Conservation (phyloP, 1,284 basidiomycete species). For the Malassezia japonica region DNA sequence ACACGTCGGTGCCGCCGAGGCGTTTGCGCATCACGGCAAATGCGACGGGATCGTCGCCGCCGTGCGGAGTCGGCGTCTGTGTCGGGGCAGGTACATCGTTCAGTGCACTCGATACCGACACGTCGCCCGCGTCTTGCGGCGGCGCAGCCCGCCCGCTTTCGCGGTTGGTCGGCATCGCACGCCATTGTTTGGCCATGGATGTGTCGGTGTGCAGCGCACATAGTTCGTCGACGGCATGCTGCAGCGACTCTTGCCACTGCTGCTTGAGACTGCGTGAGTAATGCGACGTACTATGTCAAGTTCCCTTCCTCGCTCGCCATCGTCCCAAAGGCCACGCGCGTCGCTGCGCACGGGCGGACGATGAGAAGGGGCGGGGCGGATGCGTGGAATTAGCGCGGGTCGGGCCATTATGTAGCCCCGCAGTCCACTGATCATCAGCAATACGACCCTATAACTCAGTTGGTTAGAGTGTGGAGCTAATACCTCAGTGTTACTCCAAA, state of each 20-base stretch:
- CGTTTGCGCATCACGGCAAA: constrained; percentile 51
- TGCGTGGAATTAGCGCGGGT: neutral
- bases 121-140: neutral
- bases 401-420: neutral
- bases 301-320: neutral
- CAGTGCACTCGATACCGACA: too few relatives aligned
- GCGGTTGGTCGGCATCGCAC: constrained; percentile 14
- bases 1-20: constrained; percentile 61
- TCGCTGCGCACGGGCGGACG: neutral
- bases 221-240: constrained; percentile 25
- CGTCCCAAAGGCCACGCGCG: neutral
- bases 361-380: neutral
- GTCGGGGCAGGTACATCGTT: too few relatives aligned
- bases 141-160: too few relatives aligned
- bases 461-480: constrained; percentile 24
- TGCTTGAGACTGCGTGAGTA: neutral
- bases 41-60: constrained; percentile 20
- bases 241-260: constrained; percentile 27
- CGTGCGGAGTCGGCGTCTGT: too few relatives aligned
- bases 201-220: constrained; percentile 27
- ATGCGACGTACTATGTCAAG: neutral
- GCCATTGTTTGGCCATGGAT: constrained; percentile 25
- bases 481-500: constrained; percentile 18
- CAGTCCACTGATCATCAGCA: neutral
- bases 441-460: constrained; percentile 19